Evolutionary conservation across 805 yeast genomes (phyloP).

Genomic region (Yamadazyma paraphyllophila): DNA sequence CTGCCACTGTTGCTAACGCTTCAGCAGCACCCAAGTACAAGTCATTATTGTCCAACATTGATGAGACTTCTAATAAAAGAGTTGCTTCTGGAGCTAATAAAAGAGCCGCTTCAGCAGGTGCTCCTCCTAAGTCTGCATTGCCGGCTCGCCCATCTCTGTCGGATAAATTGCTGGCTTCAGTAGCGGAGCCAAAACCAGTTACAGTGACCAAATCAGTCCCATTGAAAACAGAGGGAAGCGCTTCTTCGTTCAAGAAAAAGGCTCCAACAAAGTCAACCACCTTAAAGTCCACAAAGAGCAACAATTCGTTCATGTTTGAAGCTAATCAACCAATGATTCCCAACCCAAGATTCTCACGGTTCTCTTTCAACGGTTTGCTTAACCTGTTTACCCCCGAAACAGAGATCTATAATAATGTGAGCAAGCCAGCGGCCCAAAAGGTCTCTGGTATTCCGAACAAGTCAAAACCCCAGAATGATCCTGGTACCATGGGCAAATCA

Average conservation of each 20-base stretch:
- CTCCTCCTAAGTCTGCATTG: slow-evolving; percentile 4
- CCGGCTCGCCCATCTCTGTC: neutral
- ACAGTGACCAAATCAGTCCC: neutral
- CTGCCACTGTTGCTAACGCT: no score
- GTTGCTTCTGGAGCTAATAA: neutral
- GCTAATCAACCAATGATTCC: slow-evolving; percentile 28
- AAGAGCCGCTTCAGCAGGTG: neutral
- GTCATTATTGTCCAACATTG: slow-evolving; percentile 10
- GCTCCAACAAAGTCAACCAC: slow-evolving; percentile 1
- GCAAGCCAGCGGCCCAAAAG: neutral
- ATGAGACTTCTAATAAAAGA: neutral
- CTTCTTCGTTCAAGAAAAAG: neutral
- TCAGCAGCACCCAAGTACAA: slow-evolving; percentile 2
- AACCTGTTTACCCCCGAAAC: slow-evolving; percentile 14
- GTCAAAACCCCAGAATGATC: no score
- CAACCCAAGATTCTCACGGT: slow-evolving; percentile 42
- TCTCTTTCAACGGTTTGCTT: slow-evolving; percentile 40
- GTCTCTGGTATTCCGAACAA: no score
- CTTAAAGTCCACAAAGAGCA: neutral
- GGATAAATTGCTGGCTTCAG: neutral
- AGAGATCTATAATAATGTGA: slow-evolving; percentile 7
- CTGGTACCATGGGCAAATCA: no score
- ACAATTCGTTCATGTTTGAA: neutral
- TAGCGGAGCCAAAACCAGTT: no score
- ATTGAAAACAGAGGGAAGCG: neutral